A percentile compares a stretch with the other conserved stretches of the same genome.
These are phyloP conservation scores for Hamamelis virginiana DNA, from an alignment of 164 flowering plant genomes.

Conservation along the genomic window DNA sequence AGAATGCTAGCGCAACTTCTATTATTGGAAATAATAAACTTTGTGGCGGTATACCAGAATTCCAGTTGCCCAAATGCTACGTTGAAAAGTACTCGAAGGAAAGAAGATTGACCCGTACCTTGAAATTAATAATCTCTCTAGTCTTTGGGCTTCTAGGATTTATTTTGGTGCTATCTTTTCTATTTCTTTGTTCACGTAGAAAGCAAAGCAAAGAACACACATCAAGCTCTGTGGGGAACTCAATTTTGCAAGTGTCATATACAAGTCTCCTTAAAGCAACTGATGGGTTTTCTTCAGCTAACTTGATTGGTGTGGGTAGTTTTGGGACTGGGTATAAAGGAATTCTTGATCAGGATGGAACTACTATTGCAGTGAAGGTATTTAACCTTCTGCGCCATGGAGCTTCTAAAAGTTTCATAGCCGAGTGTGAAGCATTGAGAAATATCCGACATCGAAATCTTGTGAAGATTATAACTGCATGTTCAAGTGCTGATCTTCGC, in stretches of 20 bases:
- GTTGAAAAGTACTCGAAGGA: not conserved
- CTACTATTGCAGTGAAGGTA: slow-evolving; percentile 4
- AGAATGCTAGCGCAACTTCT: no score
- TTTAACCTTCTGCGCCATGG: slow-evolving; percentile 2
- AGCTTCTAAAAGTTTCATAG: not conserved
- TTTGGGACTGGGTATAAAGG: no score
- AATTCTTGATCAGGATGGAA: not conserved
- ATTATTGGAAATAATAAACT: no score
- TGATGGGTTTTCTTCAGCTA: not conserved
- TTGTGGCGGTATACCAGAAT: no score
- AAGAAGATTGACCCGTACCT: not conserved
- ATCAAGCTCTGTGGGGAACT: not conserved
- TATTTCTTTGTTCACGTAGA: not conserved
- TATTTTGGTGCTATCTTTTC: not conserved
- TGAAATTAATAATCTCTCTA: not conserved
- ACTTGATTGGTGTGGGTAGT: no score
- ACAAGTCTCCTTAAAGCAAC: not conserved
- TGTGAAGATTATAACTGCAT: no score
- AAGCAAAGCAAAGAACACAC: not conserved
- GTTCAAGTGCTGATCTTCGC: no score
- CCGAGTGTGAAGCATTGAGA: no score
- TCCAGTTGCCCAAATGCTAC: not conserved
- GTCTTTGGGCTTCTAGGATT: not conserved
- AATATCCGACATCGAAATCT: no score
- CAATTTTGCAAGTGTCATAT: not conserved